A percentile compares a stretch with the other conserved stretches of the same genome.
These are phyloP conservation scores for Volvariella surrecta DNA, from an alignment of 1,284 basidiomycete species.

Conservation along the genomic window DNA sequence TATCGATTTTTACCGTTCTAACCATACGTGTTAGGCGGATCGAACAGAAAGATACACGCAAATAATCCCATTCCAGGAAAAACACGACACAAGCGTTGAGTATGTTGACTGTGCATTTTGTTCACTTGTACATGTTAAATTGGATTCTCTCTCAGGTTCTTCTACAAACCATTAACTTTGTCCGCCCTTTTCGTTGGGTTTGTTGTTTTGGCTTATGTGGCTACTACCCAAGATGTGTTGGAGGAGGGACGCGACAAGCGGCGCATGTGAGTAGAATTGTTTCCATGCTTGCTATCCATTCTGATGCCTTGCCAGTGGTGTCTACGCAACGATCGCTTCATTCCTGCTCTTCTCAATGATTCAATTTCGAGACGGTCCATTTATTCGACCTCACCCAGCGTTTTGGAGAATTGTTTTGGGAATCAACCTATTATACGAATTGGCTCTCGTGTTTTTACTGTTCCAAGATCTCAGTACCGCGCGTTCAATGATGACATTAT, in stretches of 20 bases:
- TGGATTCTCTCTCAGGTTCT: slow-evolving; percentile 43
- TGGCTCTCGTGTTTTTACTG: slow-evolving; percentile 71
- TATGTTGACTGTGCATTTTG: slow-evolving; percentile 25
- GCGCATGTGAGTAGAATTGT: slow-evolving; percentile 48
- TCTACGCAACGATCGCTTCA: slow-evolving; percentile 59
- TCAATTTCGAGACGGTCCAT: slow-evolving; percentile 81
- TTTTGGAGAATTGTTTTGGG: slow-evolving; percentile 73
- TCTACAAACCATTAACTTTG: slow-evolving; percentile 74
- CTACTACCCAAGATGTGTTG: slow-evolving; percentile 70
- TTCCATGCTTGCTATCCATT: slow-evolving; percentile 7
- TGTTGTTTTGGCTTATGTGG: slow-evolving; percentile 64
- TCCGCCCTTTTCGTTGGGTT: slow-evolving; percentile 60
- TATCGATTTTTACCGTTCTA: slow-evolving; percentile 10
- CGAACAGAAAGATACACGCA: slow-evolving; percentile 73
- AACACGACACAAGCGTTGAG: slow-evolving; percentile 75
- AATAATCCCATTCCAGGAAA: slow-evolving; percentile 75
- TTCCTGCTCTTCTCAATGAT: slow-evolving; percentile 77
- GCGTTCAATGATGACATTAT: slow-evolving; percentile 64
- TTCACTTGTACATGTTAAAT: slow-evolving; percentile 7
- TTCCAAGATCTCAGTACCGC: slow-evolving; percentile 80
- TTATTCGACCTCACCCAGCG: slow-evolving; percentile 65
- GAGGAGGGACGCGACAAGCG: slow-evolving; percentile 74
- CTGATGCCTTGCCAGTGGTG: slow-evolving; percentile 38
- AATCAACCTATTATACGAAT: slow-evolving; percentile 73
- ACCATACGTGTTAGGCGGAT: slow-evolving; percentile 46